Evolutionary conservation across 495 filamentous ascomycete genomes (phyloP), one percentile per base, ranked within the genome.

Genomic region (Cenococcum geophilum): DNA sequence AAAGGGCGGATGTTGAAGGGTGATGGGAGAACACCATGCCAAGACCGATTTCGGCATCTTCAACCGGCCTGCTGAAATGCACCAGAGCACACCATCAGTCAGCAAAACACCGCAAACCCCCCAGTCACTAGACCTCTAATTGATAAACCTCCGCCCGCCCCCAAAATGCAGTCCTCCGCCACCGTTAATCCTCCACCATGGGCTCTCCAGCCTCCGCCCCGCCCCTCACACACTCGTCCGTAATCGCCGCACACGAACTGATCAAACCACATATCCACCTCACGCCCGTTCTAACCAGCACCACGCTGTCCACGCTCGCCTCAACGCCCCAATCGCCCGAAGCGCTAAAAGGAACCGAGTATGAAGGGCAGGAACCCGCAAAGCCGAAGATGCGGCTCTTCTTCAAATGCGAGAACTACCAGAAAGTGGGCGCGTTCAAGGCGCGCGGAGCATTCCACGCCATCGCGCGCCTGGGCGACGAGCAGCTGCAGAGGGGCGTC

Each of bases 351-450:
- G 80, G 78, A 20, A 86, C 85, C 1, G 71, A 73, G 63, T 86
- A 78, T 72, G 82, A 82, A 65, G 82, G 80, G 45, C 78, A 78
- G 47, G 63, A 67, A 10, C 82, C 88, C 1, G 83, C 84, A 11
- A 73, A 67, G 10, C 89, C 91, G 0, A 81, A 75, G 27, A 78
- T 96, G 37, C 80, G 82, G 6, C 80, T 98, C 62, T 92, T 87
- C 75, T 96, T 98, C 81, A 98, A 98, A 76, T 96, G 91, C 75
- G 92, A 98, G 78, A 96, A 97, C 75, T 80, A 86, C 37, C 92
- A 97, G 76, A 85, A 83, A 49, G 86, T 93, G 55, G 93, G 92
- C 57, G 92, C 92, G 16, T 98, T 98, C 77, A 98, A 98, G 76
- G 85, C 84, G 20, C 78, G 92, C 0, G 92, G 92, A 1, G 92